Evolutionary conservation across 306 rosid genomes (phyloP).

Genomic region (Malus domestica): DNA sequence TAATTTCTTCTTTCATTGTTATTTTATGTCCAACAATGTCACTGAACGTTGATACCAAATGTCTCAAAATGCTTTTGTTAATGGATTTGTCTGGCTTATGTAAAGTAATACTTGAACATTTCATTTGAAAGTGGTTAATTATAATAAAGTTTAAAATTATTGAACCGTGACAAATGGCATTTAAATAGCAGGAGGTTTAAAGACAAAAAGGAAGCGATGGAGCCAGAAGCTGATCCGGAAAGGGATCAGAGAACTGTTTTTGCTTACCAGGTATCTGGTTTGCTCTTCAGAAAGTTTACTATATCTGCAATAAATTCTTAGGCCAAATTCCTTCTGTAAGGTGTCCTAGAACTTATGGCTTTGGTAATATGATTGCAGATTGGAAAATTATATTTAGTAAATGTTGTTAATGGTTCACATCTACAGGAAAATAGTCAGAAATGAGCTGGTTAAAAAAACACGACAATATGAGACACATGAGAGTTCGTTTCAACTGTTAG

Average conservation of each 20-base stretch:
- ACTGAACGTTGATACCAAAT: neutral
- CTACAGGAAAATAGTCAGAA: neutral
- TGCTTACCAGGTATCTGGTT: constrained; percentile 79
- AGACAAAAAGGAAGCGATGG: constrained; percentile 77
- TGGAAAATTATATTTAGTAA: neutral
- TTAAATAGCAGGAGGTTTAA: constrained; percentile 64
- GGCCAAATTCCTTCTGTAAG: neutral
- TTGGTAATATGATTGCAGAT: neutral
- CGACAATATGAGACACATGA: neutral
- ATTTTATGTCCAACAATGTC: neutral
- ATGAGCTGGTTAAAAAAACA: neutral
- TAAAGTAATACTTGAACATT: neutral
- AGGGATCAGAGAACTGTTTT: constrained; percentile 99
- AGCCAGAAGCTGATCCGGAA: constrained; percentile 99
- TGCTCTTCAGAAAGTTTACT: neutral
- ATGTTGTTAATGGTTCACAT: neutral
- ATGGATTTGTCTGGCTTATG: neutral
- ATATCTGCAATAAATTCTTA: neutral
- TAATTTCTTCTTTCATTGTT: neutral
- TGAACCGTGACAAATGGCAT: constrained; percentile 6
- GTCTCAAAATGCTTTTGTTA: neutral
- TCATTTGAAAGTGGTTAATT: neutral
- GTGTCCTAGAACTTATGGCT: neutral
- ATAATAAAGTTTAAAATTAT: constrained; percentile 1
- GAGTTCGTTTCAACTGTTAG: neutral